Percentiles rank a stretch among this genome's conserved stretches.
Evolutionary conservation across 2,329 filamentous ascomycete genomes (phyloP).

Genomic region (Xylariaceae sp.): DNA sequence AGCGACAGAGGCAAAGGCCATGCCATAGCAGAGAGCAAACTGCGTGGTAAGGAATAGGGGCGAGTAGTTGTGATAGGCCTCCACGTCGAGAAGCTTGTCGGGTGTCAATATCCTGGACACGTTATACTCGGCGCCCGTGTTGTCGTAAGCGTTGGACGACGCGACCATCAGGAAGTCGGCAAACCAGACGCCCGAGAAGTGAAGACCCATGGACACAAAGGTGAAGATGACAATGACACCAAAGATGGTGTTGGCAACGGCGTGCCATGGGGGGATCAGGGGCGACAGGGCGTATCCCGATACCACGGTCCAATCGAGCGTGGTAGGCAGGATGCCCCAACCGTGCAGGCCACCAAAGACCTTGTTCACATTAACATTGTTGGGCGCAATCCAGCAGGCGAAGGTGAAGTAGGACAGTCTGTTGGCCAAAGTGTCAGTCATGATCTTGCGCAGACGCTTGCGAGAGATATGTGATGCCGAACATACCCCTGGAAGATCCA

Average conservation of each 20-base stretch:
- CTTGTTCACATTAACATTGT: constrained; percentile 55
- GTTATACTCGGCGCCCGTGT: constrained; percentile 52
- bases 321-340: constrained; percentile 54
- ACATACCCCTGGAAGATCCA: constrained; percentile 27
- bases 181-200: constrained; percentile 50
- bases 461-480: too few species aligned
- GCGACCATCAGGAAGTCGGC: constrained; percentile 55
- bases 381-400: constrained; percentile 46
- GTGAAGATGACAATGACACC: constrained; percentile 49
- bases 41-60: constrained; percentile 58
- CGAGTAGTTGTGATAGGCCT: constrained; percentile 56
- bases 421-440: constrained; percentile 2
- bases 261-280: constrained; percentile 52
- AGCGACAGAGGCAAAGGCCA: constrained; percentile 60
- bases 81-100: constrained; percentile 50
- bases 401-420: constrained; percentile 29
- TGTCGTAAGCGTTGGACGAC: constrained; percentile 55
- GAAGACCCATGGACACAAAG: constrained; percentile 49
- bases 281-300: constrained; percentile 50
- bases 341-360: constrained; percentile 56
- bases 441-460: background rate
- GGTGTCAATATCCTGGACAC: constrained; percentile 50
- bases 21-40: constrained; percentile 52
- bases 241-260: constrained; percentile 50
- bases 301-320: constrained; percentile 59